Base-by-base conservation (phyloP, 345 rosid genomes). In the Bruguiera sexangula region DNA sequence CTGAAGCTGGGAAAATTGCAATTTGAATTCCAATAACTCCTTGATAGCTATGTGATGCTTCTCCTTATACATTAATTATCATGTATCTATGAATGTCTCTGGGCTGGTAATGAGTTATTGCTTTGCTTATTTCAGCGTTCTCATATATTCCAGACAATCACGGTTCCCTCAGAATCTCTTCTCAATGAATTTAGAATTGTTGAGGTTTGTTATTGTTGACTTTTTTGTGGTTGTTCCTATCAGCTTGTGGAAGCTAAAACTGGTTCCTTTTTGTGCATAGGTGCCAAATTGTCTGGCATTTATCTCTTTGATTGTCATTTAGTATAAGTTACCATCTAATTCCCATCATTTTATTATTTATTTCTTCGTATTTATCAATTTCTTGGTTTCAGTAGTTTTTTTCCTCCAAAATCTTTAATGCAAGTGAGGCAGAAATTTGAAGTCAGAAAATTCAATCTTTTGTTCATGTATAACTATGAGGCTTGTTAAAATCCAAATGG, bases 91-190 rank as follows among this genome's bases (percentile, higher is more conserved):
- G 26, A 18, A 46, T 16, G 26, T 54, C 55, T 30, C 9, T 30
- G 56, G 46, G 51, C 18, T 24, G 24, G 22, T 59, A 67, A 59
- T 75, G 34, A 79, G 60, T 36, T 72, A 53, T 62, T 56, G 70
- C n/a, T 50, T 57, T 30, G 66, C 59, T 31, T 72, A 73, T 69
- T 78, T 67, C 89, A 96, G 99, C 94, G 99, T 9, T 81, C 87
- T 46, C 88, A 96, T 81, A 68, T 96, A 76, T 65, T 82, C 70
- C 66, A 79, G 75, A 96, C 99, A 29, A 92, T 96, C 78, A 90
- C 96, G 53, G 73, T 75, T 51, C 99, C 99, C 1, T 87, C 99
- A 26, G 99, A 92, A 74, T 91, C 97, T 20, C 93, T 90, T 79
- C 90, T 96, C 58, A 86, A 76, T 67, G 98, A 96, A 67, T 96